Base-by-base conservation (phyloP, 2,329 filamentous ascomycete species). In the Aspergillus sp. region DNA sequence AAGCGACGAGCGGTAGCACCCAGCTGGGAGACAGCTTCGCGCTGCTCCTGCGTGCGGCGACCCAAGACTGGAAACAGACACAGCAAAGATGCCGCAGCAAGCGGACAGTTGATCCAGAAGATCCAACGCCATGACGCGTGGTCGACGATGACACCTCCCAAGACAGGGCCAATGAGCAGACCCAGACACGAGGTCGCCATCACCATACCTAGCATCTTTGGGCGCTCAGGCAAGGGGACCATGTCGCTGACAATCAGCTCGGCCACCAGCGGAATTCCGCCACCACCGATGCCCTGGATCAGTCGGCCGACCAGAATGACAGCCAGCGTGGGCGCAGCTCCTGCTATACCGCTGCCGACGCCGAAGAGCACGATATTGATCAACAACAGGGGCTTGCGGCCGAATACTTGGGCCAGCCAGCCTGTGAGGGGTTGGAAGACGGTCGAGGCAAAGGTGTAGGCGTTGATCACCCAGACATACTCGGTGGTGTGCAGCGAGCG, bases 221-320 rank as follows among this genome's bases (percentile, higher is more conserved):
- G 61, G 11, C 66, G 59, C 32, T 64, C 58, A 11, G 64, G 61
- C 38, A 68, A 49, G 2, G 64, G 63, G 6, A 74, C 65, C 11
- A 76, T 57, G 50, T 77, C 74, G 3, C 68, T 69, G 33, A 74
- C 63, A 41, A 76, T 68, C 19, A 75, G 60, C 33, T 71, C 64
- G 22, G 70, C 69, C 6, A 75, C 57, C 0, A 63, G 64, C 43
- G 71, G 68, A 22, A 76, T 68, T 1, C 74, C 73, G 1, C 74
- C 73, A 10, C 72, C 74, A 4, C 74, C 74, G n/a, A 74, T 59
- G 3, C 75, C 74, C 56, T 77, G 74, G 6, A 77, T 56, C 2
- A 61, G 60, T 4, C 75, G 65, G 9, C 73, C 74, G 6, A 24
- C 19, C 11, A 43, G 16, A 14, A 43, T 19, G 13, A 43, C 20